These are phyloP conservation scores for Trametes villosa DNA, from an alignment of 768 basidiomycete genomes.

Conservation along the genomic window DNA sequence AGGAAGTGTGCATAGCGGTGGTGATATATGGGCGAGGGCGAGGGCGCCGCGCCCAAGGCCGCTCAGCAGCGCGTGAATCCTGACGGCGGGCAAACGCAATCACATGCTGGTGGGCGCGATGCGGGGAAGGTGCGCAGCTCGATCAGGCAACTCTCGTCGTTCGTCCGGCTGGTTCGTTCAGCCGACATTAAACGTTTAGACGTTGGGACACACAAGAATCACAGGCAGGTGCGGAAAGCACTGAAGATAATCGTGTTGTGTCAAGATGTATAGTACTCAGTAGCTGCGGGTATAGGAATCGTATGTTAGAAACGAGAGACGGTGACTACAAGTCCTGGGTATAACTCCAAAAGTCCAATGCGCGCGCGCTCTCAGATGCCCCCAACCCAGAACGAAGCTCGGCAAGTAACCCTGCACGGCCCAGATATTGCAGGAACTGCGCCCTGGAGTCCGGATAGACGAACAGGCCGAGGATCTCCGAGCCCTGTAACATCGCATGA, in stretches of 20 bases:
- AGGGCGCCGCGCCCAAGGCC: background rate
- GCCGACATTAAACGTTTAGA: no score
- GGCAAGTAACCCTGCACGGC: slow-evolving; percentile 46
- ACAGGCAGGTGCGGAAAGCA: no score
- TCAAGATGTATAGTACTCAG: no score
- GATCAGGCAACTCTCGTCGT: slow-evolving; percentile 8
- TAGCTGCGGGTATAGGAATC: no score
- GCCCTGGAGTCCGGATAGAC: slow-evolving; percentile 79
- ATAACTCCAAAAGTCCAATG: slow-evolving; percentile 75
- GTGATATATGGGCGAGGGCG: background rate
- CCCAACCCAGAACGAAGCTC: slow-evolving; percentile 33
- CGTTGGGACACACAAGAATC: no score
- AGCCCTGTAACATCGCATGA: slow-evolving; percentile 46
- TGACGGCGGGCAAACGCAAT: background rate
- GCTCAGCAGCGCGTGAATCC: slow-evolving; percentile 4
- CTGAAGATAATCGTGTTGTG: background rate
- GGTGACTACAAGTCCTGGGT: slow-evolving; percentile 13
- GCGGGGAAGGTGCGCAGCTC: slow-evolving; percentile 3
- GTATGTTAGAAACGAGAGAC: no score
- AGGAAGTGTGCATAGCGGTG: background rate
- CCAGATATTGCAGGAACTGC: slow-evolving; percentile 61
- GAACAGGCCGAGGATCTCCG: slow-evolving; percentile 59
- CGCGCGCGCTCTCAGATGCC: slow-evolving; percentile 19
- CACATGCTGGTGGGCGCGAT: slow-evolving; percentile 2
- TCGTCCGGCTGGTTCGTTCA: no score